Base-by-base conservation (phyloP, 805 yeast species). In the Pichia sporocuriosa region DNA sequence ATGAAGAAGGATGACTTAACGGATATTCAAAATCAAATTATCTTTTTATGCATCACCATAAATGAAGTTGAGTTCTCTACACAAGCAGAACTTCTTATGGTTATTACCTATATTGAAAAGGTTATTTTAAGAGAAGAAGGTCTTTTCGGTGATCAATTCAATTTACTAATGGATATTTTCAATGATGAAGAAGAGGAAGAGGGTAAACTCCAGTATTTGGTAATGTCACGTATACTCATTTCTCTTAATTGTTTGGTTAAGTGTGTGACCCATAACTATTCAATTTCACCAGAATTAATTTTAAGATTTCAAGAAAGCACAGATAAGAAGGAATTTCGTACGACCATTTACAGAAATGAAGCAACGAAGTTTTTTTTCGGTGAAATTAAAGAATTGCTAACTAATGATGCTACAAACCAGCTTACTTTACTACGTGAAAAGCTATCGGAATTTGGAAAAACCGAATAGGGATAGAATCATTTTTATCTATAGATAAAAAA, bases 21-120 rank as follows among this genome's bases (percentile, higher is more conserved):
- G 19, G 34, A 36, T 9, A 41, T 59, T 20, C 51, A 60, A 13
- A 53, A 57, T 26, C 67, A 56, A 39, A 45, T 63, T 6, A 48
- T 55, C 6, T 72, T 63, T 44, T 37, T 72, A 7, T 56, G 67
- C 1, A 42, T 59, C 2, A 73, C 75, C 45, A 40, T 80, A 6
- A 52, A 69, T 1, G 55, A 53, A 2, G 50, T 70, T 13, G 62
- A 61, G 2, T 68, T 77, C 32, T 48, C 52, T 0, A 62, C 69
- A 0, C 54, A 68, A 35, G 85, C 80, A 42, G 86, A 81, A 39
- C 69, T 75, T 0, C 67, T 71, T 35, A 44, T 63, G 0, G 24
- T 79, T 1, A 51, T 76, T 3, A 56, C 61, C 34, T 68, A 63
- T 1, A 52, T 79, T 27, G 78, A 78, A 41, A 55, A 65, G 33